Evolutionary conservation across 169 alveolate species (phyloP), one percentile per base, ranked within the genome.

Genomic region (Sarcocystis neurona): DNA sequence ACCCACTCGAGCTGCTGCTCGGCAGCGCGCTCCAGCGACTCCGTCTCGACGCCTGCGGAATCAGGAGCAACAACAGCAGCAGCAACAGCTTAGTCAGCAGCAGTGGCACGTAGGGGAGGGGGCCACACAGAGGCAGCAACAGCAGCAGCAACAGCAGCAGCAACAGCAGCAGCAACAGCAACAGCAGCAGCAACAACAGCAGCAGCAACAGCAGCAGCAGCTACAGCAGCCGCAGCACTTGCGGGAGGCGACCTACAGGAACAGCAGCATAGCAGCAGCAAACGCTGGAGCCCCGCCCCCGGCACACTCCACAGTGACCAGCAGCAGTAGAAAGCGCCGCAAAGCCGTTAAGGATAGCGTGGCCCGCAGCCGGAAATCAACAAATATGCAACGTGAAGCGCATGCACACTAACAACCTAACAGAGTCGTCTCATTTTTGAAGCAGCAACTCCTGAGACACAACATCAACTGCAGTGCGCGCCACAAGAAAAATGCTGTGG

Each of bases 21-120:
- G 2, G 87, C 87, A 18, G 74, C 87, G 53, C 75, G 34, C 43
- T 79, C 87, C 37, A 53, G 4, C 53, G 75, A 79, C 50, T 53
- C 12, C 75, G 18, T 79, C 53, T 79, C 87, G 39, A 79, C 58
- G 39, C 48, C 74, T 43, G 48, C 87, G 48, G 87, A 70, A 79
- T 32, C 70, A 47, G 74, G 75, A 79, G 53, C 70, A 50, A 39
- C 75, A 79, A 18, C 56, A 79, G 53, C 70, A 79, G 74, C 53
- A 50, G 41, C 74, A 53, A 39, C 75, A 47, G 43, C 70, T 4
- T 23, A 15, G 10, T 4, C 3, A 15, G 85, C 85, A 77, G 43
- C 85, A 77, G 68, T 66, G 3, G 46, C 60, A 77, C 68, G 68
- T 5, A 27, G 46, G 30, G 85, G 47, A 0, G 70, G 47, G 27